Base-by-base conservation (phyloP, 2,329 filamentous ascomycete species). In the Alternaria burnsii region DNA sequence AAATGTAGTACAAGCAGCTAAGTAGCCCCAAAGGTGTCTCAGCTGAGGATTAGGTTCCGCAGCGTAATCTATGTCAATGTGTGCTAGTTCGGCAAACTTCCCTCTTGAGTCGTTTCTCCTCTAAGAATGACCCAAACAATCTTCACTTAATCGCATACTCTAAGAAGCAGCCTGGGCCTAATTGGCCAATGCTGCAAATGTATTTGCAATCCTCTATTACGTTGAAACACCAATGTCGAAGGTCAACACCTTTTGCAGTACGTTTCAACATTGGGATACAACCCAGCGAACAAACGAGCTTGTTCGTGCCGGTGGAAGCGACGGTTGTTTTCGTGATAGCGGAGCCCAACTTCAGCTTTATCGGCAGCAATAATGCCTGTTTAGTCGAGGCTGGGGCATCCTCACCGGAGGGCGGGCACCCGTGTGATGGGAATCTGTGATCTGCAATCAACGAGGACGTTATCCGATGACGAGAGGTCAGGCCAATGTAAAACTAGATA, bases 401-500 rank as follows among this genome's bases (percentile, higher is more conserved):
- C 32, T 5, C 30, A 38, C 46, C 46, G 22, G 32, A 36, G 20
- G 16, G 3, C 46, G 22, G 16, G 2, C 32, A 50, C 34, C 30
- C 20, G 30, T 26, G 9, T 22, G 30, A 8, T 18, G 5, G 5
- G 20, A 24, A 50, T 38, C 0, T 26, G 14, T 5, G 14, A 26
- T 38, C 32, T 38, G 20, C 30, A 22, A 50, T 24, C 46, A 50
- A 36, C 16, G 14, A 50, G 11, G 20, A 24, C 22, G 20, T 26
- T n/a, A n/a, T 50, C 46, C 20, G 34, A 50, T 50, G 46, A 50
- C 40, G 12, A 42, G 20, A 42, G 20, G 40, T 9, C 40, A 42
- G 40, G 40, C 40, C 46, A 22, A 20, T 62, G 64, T 66, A 63
- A 57, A 63, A 61, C 67, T 63, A 66, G 65, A 65, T 59, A 61